Evolutionary conservation across 805 yeast genomes (phyloP).

Genomic region (Wickerhamia fluorescens): DNA sequence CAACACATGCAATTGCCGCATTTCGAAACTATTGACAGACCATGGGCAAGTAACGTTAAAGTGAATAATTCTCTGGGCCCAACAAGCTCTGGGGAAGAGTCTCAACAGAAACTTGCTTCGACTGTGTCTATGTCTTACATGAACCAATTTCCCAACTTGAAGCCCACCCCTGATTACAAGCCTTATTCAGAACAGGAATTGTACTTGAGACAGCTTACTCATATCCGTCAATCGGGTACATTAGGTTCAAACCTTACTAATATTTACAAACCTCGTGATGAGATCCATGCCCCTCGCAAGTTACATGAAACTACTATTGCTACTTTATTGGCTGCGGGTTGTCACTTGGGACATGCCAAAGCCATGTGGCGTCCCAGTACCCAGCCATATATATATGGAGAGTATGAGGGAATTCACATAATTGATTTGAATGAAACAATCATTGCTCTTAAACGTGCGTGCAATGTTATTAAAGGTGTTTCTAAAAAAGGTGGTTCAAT

Average conservation of each 20-base stretch:
- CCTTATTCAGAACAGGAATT: slow-evolving; percentile 76
- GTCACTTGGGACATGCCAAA: slow-evolving; percentile 90
- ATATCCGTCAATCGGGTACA: slow-evolving; percentile 44
- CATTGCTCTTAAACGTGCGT: slow-evolving; percentile 67
- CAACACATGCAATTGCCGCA: slow-evolving; percentile 27
- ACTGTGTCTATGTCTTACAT: slow-evolving; percentile 26
- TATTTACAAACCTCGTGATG: slow-evolving; percentile 65
- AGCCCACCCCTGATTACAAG: slow-evolving; percentile 51
- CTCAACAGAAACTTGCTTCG: slow-evolving; percentile 17
- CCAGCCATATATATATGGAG: slow-evolving; percentile 83
- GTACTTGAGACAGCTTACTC: slow-evolving; percentile 63
- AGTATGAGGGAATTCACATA: slow-evolving; percentile 82
- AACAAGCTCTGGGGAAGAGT: slow-evolving; percentile 5
- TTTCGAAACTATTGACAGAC: slow-evolving; percentile 21
- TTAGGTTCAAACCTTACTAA: slow-evolving; percentile 61
- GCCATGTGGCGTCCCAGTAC: slow-evolving; percentile 71
- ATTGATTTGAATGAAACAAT: slow-evolving; percentile 86
- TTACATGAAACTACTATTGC: slow-evolving; percentile 57
- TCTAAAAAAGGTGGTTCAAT: slow-evolving; percentile 81
- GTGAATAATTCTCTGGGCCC: slow-evolving; percentile 1
- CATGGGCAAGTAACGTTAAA: slow-evolving; percentile 20
- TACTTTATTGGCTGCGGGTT: slow-evolving; percentile 81
- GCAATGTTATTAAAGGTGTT: slow-evolving; percentile 77
- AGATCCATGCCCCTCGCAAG: slow-evolving; percentile 51
- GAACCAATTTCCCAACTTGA: slow-evolving; percentile 51